These are phyloP conservation scores for Aspergillus pseudoterreus DNA, from an alignment of 2,329 filamentous ascomycete genomes.

Conservation along the genomic window DNA sequence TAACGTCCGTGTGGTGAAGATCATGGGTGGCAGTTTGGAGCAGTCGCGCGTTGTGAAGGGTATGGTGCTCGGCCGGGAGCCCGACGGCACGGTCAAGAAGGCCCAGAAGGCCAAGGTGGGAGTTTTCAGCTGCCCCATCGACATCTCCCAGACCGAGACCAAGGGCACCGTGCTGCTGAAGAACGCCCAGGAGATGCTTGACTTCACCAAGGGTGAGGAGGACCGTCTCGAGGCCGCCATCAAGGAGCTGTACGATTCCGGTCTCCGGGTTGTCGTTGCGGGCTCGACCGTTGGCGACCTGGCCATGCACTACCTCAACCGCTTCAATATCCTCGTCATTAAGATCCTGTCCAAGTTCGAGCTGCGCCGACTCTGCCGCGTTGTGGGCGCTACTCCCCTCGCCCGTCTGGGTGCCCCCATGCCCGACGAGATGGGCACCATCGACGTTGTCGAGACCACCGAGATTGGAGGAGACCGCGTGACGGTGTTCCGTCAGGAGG, in stretches of 20 bases:
- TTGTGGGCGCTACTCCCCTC: conserved; percentile 93
- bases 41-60: conserved; percentile 94
- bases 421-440: conserved; percentile 98
- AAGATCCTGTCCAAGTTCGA: conserved; percentile 98
- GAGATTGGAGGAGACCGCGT: conserved; percentile 98
- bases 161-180: conserved; percentile 96
- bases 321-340: conserved; percentile 91
- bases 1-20: conserved; percentile 98
- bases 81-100: conserved; percentile 90
- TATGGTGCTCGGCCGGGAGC: conserved; percentile 97
- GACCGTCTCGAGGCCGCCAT: conserved; percentile 81
- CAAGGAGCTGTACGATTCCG: conserved; percentile 94
- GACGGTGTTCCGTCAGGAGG: conserved; percentile 95
- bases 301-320: conserved; percentile 96
- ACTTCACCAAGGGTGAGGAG: conserved; percentile 98
- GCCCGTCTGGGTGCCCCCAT: conserved; percentile 94
- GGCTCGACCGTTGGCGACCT: conserved; percentile 93
- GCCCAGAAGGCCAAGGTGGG: conserved; percentile 90
- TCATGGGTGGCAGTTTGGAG: conserved; percentile 94
- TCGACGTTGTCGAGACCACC: conserved; percentile 93
- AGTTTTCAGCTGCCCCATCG: conserved; percentile 93
- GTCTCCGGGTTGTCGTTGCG: conserved; percentile 84
- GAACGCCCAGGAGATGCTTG: conserved; percentile 97
- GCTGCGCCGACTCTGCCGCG: conserved; percentile 87
- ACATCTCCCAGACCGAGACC: conserved; percentile 94